Evolutionary conservation across 148 eudicot genomes (phyloP), one percentile per base, ranked within the genome.

Genomic region (Amaranthus hypochondriacus): DNA sequence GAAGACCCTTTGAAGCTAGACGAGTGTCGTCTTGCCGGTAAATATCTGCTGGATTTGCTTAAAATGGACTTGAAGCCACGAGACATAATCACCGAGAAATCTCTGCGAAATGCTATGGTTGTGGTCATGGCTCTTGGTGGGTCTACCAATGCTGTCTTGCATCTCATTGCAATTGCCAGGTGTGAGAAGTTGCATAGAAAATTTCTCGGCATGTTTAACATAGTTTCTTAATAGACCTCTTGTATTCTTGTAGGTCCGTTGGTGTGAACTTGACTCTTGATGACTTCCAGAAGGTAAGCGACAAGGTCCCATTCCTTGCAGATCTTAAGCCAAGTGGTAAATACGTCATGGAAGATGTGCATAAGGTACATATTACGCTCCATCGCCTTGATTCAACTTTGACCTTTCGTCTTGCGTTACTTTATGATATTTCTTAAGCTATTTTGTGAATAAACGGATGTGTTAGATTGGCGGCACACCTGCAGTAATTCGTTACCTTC

Each of bases 241-340:
- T 56, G 11, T 69, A n/a, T 68, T 63, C 52, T 71, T 80, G 78
- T 90, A 94, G 98, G 85, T 91, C 97, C 57, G 98, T 92, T 68
- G 97, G 93, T 64, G 79, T 95, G 77, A 48, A 87, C 12, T 81
- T 95, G 76, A 84, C 89, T 58, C 84, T 92, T 9, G 97, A 90
- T 75, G 98, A 95, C 81, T 95, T 95, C 80, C 98, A 95, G 75
- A 95, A 87, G 86, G 92, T 94, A 39, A 94, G 98, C 75, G 98
- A 94, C 67, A 59, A 81, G 78, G 88, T 92, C 76, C 98, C 98
- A 8, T 88, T 95, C 73, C 97, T 95, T 79, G 96, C 98, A 60
- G 98, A 95, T 84, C 98, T 95, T 76, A 95, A 92, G 86, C 98
- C 98, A 57, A 95, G 98, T 88, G 98, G 98, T 73, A 95, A 95